phyloP scores from a whole-genome alignment of 2,329 filamentous ascomycete species.

The Colletotrichum liriopes region DNA sequence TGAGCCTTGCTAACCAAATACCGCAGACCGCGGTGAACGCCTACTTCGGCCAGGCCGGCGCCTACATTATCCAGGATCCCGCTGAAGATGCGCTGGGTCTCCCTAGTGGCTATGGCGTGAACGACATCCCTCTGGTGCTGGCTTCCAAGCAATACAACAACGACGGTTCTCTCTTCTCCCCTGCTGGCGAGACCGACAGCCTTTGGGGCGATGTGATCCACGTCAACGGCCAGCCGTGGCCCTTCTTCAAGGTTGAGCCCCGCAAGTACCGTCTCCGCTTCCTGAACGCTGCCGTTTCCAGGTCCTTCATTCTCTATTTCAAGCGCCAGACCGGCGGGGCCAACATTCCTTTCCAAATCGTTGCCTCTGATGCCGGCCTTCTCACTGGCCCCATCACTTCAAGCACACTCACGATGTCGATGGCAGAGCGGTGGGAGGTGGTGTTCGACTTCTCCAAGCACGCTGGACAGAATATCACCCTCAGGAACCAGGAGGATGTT shows the following conservation, averaged over 20 bases:
- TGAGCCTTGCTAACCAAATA: not conserved
- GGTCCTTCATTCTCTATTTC: constrained; percentile 65
- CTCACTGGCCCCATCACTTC: constrained; percentile 61
- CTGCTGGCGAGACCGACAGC: constrained; percentile 60
- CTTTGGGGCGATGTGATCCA: constrained; percentile 72
- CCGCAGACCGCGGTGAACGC: constrained; percentile 66
- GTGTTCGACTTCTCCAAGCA: constrained; percentile 69
- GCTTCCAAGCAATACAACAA: constrained; percentile 66
- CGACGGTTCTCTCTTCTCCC: constrained; percentile 65
- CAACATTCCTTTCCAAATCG: constrained; percentile 65
- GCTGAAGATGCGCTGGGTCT: constrained; percentile 64
- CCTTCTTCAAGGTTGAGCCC: constrained; percentile 70
- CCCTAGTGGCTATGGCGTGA: constrained; percentile 64
- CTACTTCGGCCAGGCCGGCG: constrained; percentile 70
- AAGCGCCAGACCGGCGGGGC: constrained; percentile 50
- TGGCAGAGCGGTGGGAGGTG: constrained; percentile 72
- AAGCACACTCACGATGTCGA: constrained; percentile 61
- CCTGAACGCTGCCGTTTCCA: constrained; percentile 65
- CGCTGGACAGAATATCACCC: constrained; percentile 63
- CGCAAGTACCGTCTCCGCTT: constrained; percentile 73
- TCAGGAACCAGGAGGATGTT: constrained; percentile 52
- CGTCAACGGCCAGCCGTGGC: constrained; percentile 74
- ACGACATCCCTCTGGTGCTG: constrained; percentile 68
- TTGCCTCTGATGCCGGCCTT: constrained; percentile 69
- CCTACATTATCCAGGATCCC: constrained; percentile 68